Percentiles rank a stretch among this genome's conserved stretches.
phyloP scores from a whole-genome alignment of 179 eudicot genomes.

The Corrigiola litoralis region DNA sequence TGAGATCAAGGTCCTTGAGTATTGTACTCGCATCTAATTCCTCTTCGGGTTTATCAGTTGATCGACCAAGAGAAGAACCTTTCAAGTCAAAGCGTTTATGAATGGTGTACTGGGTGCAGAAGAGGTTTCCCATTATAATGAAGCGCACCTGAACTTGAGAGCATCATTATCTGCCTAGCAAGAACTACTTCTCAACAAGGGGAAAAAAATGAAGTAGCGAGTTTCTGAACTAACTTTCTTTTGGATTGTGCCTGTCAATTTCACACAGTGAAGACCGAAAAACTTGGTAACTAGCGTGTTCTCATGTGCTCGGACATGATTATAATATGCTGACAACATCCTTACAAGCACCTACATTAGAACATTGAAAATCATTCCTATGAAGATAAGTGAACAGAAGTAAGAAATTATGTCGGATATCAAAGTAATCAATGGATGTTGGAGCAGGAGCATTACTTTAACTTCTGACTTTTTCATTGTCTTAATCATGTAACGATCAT shows the following conservation, averaged over 20 bases:
- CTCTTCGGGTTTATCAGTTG: slow-evolving; percentile 71
- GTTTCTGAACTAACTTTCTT: slow-evolving; percentile 57
- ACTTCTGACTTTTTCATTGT: slow-evolving; percentile 91
- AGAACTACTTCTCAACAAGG: not conserved
- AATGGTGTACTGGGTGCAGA: slow-evolving; percentile 68
- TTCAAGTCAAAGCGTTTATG: slow-evolving; percentile 84
- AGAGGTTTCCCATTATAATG: slow-evolving; percentile 90
- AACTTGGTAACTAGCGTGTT: slow-evolving; percentile 81
- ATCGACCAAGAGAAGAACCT: slow-evolving; percentile 94
- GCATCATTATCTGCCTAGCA: slow-evolving; percentile 12
- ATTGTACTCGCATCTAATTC: slow-evolving; percentile 89
- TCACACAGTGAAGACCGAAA: slow-evolving; percentile 89
- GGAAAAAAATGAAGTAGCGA: not conserved
- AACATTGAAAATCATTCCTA: not conserved
- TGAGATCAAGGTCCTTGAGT: slow-evolving; percentile 93
- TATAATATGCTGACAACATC: slow-evolving; percentile 82
- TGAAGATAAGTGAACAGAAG: not conserved
- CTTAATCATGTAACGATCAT: slow-evolving; percentile 94
- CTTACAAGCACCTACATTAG: slow-evolving; percentile 64
- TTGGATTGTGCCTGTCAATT: slow-evolving; percentile 65
- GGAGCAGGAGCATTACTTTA: slow-evolving; percentile 46
- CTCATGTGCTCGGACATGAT: slow-evolving; percentile 73
- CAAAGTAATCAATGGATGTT: not conserved
- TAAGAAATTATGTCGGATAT: not conserved
- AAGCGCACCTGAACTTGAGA: slow-evolving; percentile 59